phyloP scores from a whole-genome alignment of 306 rosid species.

The Castanea mollissima region DNA sequence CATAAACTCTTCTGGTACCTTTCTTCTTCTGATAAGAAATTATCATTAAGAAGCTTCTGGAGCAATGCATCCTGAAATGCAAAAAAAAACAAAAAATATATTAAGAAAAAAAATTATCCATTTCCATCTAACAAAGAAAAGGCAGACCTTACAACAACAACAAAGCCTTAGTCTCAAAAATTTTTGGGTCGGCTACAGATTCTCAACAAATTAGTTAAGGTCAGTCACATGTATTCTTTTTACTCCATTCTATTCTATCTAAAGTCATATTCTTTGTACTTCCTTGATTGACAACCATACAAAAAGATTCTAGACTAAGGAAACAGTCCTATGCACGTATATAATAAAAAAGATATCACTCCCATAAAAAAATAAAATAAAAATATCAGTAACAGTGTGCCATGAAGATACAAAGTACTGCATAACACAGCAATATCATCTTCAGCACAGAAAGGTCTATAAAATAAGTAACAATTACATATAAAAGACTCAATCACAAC shows the following conservation, averaged over 20 bases:
- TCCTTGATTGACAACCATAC: neutral
- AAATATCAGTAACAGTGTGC: too few relatives aligned
- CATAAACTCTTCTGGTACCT: conserved; percentile 47
- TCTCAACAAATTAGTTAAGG: too few relatives aligned
- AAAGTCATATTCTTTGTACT: too few relatives aligned
- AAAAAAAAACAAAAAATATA: conserved; percentile 15
- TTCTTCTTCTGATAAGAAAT: conserved; percentile 72
- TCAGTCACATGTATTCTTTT: too few relatives aligned
- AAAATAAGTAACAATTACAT: neutral
- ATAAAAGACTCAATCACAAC: neutral
- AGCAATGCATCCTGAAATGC: conserved; percentile 79
- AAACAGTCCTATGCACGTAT: neutral
- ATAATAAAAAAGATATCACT: neutral
- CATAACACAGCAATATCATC: neutral
- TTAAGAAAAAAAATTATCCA: conserved; percentile 1
- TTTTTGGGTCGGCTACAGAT: too few relatives aligned
- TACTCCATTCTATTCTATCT: too few relatives aligned
- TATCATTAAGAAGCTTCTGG: conserved; percentile 63
- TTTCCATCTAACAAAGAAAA: neutral
- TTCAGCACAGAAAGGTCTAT: neutral
- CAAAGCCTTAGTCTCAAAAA: too few relatives aligned
- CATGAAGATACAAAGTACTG: neutral
- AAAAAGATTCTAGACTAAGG: neutral
- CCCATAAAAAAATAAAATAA: neutral
- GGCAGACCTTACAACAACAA: neutral